These are phyloP conservation scores for Psilocybe mexicana DNA, from an alignment of 1,284 basidiomycete genomes.

Conservation along the genomic window DNA sequence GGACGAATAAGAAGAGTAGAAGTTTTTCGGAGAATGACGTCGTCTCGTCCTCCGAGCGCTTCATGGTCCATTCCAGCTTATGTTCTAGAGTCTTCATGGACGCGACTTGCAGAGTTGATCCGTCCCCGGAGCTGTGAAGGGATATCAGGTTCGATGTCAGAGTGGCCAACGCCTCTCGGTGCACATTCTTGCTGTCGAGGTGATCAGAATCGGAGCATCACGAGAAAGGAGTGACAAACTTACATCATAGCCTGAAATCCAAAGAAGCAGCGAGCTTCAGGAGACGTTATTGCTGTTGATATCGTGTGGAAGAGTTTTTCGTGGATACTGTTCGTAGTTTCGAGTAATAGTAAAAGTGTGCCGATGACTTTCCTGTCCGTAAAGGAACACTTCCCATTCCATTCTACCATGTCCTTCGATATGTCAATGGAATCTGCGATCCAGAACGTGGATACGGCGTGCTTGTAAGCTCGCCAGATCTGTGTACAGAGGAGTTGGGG, in stretches of 20 bases:
- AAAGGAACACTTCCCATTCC: not conserved
- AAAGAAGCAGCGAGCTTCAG: not conserved
- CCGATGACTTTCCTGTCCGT: not conserved
- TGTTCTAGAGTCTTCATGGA: not conserved
- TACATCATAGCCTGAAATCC: not conserved
- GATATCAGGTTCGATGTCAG: not conserved
- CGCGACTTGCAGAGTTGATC: no score
- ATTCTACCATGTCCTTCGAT: not conserved
- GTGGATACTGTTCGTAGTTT: not conserved
- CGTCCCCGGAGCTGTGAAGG: not conserved
- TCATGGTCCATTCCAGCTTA: not conserved
- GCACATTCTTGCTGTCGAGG: not conserved
- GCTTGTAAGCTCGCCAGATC: not conserved
- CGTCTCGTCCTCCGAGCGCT: not conserved
- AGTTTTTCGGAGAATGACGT: not conserved
- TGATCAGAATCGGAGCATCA: no score
- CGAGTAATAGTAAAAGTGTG: not conserved
- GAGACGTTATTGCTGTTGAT: not conserved
- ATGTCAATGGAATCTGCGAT: not conserved
- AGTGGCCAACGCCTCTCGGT: not conserved
- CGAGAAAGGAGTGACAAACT: not conserved
- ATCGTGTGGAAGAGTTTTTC: not conserved
- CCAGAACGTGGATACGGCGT: not conserved
- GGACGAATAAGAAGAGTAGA: not conserved
- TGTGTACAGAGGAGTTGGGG: not conserved